Evolutionary conservation across 2,329 filamentous ascomycete genomes (phyloP).

Genomic region (Elsinoe perseae): DNA sequence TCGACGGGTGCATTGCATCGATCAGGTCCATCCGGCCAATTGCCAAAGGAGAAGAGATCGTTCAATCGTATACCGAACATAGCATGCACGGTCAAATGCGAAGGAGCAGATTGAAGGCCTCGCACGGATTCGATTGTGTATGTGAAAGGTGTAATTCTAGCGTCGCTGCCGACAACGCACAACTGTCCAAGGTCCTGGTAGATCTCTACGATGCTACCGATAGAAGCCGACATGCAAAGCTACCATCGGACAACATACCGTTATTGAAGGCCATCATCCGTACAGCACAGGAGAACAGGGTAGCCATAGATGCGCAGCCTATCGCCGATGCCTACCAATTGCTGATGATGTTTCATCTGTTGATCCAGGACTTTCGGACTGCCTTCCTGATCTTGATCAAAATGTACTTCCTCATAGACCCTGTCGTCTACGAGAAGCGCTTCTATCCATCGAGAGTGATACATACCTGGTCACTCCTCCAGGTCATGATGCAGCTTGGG

Average conservation of each 20-base stretch:
- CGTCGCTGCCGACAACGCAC: conserved; percentile 35
- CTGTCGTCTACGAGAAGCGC: conserved; percentile 41
- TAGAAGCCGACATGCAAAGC: conserved; percentile 24
- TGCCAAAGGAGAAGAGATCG: conserved; percentile 49
- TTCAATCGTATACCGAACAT: conserved; percentile 54
- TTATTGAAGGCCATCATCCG: conserved; percentile 30
- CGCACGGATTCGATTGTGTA: conserved; percentile 53
- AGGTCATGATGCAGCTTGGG: not conserved
- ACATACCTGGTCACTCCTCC: conserved; percentile 30
- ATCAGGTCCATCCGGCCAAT: conserved; percentile 49
- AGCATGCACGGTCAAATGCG: conserved; percentile 46
- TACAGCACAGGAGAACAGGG: not conserved
- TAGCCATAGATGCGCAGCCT: conserved; percentile 45
- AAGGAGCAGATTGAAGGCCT: conserved; percentile 43
- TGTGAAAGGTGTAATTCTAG: conserved; percentile 44
- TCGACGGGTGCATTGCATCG: conserved; percentile 45
- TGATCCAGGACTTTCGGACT: conserved; percentile 26
- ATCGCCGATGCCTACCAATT: conserved; percentile 47
- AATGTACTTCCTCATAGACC: conserved; percentile 45
- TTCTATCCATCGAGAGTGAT: conserved; percentile 50
- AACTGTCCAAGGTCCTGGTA: not conserved
- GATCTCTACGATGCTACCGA: conserved; percentile 22
- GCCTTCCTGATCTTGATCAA: conserved; percentile 44
- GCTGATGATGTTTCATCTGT: conserved; percentile 43
- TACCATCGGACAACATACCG: conserved; percentile 29